Percentiles rank a stretch among this genome's conserved stretches.
These are phyloP conservation scores for Umbelopsis vinacea DNA, from an alignment of 192 early-diverging fungal genomes.

Conservation along the genomic window DNA sequence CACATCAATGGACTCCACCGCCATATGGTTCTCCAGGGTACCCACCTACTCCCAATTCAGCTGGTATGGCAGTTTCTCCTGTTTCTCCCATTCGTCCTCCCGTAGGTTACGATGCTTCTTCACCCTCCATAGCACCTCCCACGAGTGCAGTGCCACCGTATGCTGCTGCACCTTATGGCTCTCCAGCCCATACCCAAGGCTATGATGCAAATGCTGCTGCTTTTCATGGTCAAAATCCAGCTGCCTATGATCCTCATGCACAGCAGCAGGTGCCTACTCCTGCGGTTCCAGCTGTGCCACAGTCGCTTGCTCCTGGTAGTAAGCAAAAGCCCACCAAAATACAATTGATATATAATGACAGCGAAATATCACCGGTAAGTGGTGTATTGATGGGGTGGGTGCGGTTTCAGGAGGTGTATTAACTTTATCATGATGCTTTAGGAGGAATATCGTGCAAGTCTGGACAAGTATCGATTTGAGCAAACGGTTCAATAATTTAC, in stretches of 20 bases:
- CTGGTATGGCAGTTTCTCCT: constrained; percentile 19
- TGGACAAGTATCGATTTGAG: constrained; percentile 29
- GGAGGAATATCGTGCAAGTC: constrained; percentile 31
- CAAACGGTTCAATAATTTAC: constrained; percentile 9
- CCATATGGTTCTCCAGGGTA: constrained; percentile 26
- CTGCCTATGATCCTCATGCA: constrained; percentile 12
- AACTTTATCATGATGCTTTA: neutral
- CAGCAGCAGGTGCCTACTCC: constrained; percentile 1
- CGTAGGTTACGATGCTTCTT: constrained; percentile 14
- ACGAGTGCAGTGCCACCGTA: constrained; percentile 18
- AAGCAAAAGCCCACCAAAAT: constrained; percentile 37
- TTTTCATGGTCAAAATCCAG: too few relatives aligned
- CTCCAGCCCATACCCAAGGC: constrained; percentile 16
- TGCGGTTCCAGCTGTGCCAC: constrained; percentile 21
- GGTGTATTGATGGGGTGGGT: neutral
- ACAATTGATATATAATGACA: constrained; percentile 50
- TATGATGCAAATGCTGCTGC: neutral
- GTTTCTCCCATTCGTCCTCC: constrained; percentile 35
- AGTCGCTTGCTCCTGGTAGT: constrained; percentile 18
- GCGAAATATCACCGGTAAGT: constrained; percentile 59
- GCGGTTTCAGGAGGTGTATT: neutral
- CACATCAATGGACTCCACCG: neutral
- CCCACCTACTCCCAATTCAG: constrained; percentile 24
- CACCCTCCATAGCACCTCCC: constrained; percentile 28
- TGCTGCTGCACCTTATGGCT: constrained; percentile 19